phyloP scores from a whole-genome alignment of 106 monocot genomes.

The Apostasia shenzhenica region DNA sequence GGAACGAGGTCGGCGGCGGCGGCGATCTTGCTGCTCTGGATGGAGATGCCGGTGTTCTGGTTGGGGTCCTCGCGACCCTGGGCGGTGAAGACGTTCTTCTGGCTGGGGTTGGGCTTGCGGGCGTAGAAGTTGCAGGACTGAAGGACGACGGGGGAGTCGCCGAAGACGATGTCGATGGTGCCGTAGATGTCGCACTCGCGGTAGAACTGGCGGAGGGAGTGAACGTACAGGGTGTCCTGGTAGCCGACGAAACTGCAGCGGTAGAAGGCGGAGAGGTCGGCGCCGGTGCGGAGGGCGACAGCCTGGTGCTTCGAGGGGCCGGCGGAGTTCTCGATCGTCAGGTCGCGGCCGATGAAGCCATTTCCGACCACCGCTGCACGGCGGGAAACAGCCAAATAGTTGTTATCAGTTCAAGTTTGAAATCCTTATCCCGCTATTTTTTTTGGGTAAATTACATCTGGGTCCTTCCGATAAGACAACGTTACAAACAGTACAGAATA shows the following conservation, averaged over 20 bases:
- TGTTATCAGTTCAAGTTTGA: too few species aligned
- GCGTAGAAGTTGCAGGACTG: conserved; percentile 66
- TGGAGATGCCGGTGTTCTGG: conserved; percentile 72
- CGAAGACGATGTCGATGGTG: conserved; percentile 65
- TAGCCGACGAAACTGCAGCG: conserved; percentile 76
- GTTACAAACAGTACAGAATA: too few species aligned
- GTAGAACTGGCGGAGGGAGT: conserved; percentile 65
- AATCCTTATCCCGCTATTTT: background rate
- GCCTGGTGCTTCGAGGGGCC: conserved; percentile 63
- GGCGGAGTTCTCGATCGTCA: conserved; percentile 67
- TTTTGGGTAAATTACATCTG: too few species aligned
- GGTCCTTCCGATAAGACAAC: too few species aligned
- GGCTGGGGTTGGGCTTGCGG: conserved; percentile 41
- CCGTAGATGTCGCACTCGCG: conserved; percentile 62
- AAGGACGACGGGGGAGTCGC: conserved; percentile 46
- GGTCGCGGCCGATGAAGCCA: conserved; percentile 54
- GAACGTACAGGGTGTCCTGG: conserved; percentile 55
- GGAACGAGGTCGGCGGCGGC: conserved; percentile 41
- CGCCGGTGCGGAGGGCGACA: conserved; percentile 42
- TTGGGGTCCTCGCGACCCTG: conserved; percentile 71
- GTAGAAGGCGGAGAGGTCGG: conserved; percentile 73
- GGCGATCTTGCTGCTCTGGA: conserved; percentile 51
- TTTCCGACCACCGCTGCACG: conserved; percentile 54
- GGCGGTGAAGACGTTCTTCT: conserved; percentile 65
- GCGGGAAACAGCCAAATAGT: too few species aligned